Evolutionary conservation across 2,329 filamentous ascomycete genomes (phyloP), one percentile per base, ranked within the genome.

Genomic region (Coniochaeta sp.): DNA sequence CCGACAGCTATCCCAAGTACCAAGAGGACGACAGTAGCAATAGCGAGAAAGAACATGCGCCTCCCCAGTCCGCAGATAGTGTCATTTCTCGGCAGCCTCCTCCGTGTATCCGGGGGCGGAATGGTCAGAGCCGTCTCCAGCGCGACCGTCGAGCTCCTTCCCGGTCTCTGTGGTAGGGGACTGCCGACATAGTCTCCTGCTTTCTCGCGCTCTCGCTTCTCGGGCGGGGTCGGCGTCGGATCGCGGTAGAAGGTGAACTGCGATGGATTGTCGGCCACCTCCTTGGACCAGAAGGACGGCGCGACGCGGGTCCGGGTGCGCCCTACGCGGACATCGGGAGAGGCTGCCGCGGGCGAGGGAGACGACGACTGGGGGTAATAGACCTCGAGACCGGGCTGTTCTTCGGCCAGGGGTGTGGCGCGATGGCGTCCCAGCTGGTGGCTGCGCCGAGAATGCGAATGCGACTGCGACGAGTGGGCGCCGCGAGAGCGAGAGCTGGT

Each of bases 211-310:
- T 60, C 55, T 12, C 61, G 57, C 57, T 63, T 59, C 12, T 63
- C 67, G 36, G 59, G 63, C 2, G 71, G 73, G 14, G 74, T 68
- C 14, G 74, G 74, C n/a, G 75, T 75, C 14, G 64, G 66, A 58
- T 77, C 75, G 19, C 74, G 72, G 64, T 74, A 76, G 40, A 78
- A 78, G 0, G 75, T 78, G 61, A 70, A 74, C 26, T 70, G 67
- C 1, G 65, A 66, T 24, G 65, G 62, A n/a, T 67, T 67, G 44
- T 64, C 58, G 38, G 64, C 62, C 26, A 52, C 63, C 57, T 67
- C 64, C 42, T 70, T 67, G 22, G 66, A 68, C 70, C 70, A 72
- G 62, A 52, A 52, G 24, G 47, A 52, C 24, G 47, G 47, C 6
- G 47, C 47, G 6, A 6, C 2, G 47, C 30, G 69, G 67, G 32